Conservation (phyloP, 257 asterid genomes). For the Ballota nigra region DNA sequence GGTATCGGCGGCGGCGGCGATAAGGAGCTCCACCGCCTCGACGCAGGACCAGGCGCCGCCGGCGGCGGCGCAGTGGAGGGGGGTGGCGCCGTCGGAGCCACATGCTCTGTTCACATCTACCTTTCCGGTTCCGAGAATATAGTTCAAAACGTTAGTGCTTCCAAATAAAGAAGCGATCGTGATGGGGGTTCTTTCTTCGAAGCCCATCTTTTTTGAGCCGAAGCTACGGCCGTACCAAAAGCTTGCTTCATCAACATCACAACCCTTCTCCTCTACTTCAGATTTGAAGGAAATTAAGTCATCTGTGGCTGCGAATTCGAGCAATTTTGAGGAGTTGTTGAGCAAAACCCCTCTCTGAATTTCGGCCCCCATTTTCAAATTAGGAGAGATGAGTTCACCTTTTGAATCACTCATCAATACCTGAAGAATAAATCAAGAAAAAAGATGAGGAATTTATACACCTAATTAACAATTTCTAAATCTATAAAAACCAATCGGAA, state of each 20-base stretch:
- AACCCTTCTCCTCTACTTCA: slow-evolving; percentile 61
- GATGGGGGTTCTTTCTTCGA: slow-evolving; percentile 71
- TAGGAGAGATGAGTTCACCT: too few relatives aligned
- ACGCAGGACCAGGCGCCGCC: slow-evolving; percentile 62
- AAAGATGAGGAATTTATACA: not conserved
- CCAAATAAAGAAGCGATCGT: slow-evolving; percentile 82
- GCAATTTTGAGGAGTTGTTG: slow-evolving; percentile 59
- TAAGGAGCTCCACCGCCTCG: slow-evolving; percentile 52
- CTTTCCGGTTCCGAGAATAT: slow-evolving; percentile 45
- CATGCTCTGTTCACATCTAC: slow-evolving; percentile 66
- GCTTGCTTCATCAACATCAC: slow-evolving; percentile 63
- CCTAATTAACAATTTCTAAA: slow-evolving; percentile 17
- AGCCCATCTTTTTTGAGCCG: slow-evolving; percentile 73
- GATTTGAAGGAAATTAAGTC: slow-evolving; percentile 48
- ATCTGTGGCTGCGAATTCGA: slow-evolving; percentile 77
- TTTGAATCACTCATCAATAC: slow-evolving; percentile 52
- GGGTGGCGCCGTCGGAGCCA: slow-evolving; percentile 74
- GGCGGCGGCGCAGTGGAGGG: slow-evolving; percentile 84
- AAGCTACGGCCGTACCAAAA: slow-evolving; percentile 76
- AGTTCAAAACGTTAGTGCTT: slow-evolving; percentile 54
- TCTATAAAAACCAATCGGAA: not conserved
- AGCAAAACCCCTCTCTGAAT: slow-evolving; percentile 18
- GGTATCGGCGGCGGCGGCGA: slow-evolving; percentile 49
- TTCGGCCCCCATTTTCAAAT: slow-evolving; percentile 47
- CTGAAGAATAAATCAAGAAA: slow-evolving; percentile 31